Evolutionary conservation across 2,329 filamentous ascomycete species (phyloP), one percentile per base, ranked within the genome.

Genomic region (Alternaria sp.): DNA sequence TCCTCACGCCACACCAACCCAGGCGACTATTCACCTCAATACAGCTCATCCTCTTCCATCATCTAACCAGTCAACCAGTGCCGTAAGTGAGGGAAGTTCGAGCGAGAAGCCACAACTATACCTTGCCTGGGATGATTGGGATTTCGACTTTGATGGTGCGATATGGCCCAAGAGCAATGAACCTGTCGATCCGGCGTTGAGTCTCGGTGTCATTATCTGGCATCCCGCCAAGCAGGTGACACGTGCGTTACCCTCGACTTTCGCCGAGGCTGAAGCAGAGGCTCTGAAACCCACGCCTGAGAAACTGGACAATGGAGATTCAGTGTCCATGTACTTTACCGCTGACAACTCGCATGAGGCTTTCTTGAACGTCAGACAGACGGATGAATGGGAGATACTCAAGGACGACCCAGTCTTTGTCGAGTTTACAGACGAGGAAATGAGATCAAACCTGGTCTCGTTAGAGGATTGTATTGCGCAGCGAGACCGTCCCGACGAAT

Each of bases 341-440:
- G 63, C 75, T 4, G 76, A 80, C 12, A 81, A 80, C 57, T 74
- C 78, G 2, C 78, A 83, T 18, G 80, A 84, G 59, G 79, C 80
- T 16, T 76, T 80, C 56, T 67, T 82, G 36, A 81, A 83, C 62
- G 80, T 86, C 16, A 75, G 82, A 56, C 80, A 85, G 60, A 85
- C 82, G 0, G 79, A 82, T 38, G 76, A 80, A 22, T 86, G 85
- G 85, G 69, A 81, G 3, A 75, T 78, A n/a, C 77, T 85, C 52
- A 82, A 81, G 66, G 73, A 82, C 54, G 84, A 85, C 58, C 80
- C 84, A 2, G 81, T 84, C 16, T 86, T 85, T 63, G 74, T 79
- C 6, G 77, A 81, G 5, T 83, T 85, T 52, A 73, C 77, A 1
- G 73, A 70, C 3, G 72, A 81, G 27, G 72, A 81, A n/a, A 77